Evolutionary conservation across 345 rosid species (phyloP), one percentile per base, ranked within the genome.

Genomic region (Cardamine chenopodiifolia): DNA sequence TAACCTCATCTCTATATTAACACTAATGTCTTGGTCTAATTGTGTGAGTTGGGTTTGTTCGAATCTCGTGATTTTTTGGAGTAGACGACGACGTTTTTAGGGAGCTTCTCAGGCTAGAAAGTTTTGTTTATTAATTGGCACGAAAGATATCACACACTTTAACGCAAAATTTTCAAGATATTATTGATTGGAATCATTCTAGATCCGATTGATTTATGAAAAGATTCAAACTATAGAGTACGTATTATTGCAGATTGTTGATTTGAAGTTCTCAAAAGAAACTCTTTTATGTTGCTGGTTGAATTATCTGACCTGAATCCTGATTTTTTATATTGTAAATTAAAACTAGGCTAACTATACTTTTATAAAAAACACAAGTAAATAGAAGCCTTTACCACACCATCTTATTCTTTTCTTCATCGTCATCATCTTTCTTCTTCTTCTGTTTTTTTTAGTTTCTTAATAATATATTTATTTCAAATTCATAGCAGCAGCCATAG

Each of bases 401-500:
- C 62, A 56, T 56, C 72, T 4, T 66, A 54, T 4, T 75, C 37
- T 35, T 26, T 12, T 56, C 59, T 1, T 70, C 62, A 7, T 65
- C 64, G 14, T 26, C 28, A 26, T 26, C 28, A 3, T 26, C 28
- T 78, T 71, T 55, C 48, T 71, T 12, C 42, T 42, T 3, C 45
- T 12, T 13, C 15, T 12, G 8, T 14, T 12, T 12, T 15, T 56
- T 17, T 4, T 2, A 35, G 11, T 25, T n/a, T 6, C 6, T 68
- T 11, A 32, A 4, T 56, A 11, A 35, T 34, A 15, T 45, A 62
- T 26, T 79, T 83, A 95, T 81, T 92, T 89, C 73, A 92, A 80
- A 72, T 95, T 95, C 72, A 92, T 84, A 12, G 96, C 96, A 71
- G 98, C 96, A 72, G 98, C 99, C 98, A 95, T 90, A 74, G 37